Conservation (phyloP, 2,329 filamentous ascomycete genomes). For the Alternaria atra region DNA sequence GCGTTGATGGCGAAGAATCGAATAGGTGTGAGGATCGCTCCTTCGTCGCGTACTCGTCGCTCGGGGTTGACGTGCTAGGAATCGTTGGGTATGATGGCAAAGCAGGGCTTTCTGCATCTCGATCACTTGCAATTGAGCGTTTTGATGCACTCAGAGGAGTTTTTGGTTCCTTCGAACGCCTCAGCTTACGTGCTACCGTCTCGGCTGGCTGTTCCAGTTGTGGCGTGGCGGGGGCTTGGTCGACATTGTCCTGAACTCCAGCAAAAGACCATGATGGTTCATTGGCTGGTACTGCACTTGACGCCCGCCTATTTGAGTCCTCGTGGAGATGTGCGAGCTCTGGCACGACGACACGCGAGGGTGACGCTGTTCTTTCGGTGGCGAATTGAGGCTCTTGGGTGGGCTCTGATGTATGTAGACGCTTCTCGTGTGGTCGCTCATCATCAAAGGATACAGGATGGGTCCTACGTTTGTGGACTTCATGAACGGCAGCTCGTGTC, state of each 20-base stretch:
- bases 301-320: neutral
- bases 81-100: constrained; percentile 34
- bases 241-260: constrained; percentile 56
- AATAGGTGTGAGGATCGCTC: constrained; percentile 49
- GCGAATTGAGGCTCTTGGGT: constrained; percentile 12
- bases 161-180: constrained; percentile 34
- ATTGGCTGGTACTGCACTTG: constrained; percentile 15
- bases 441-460: constrained; percentile 45
- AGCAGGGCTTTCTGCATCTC: constrained; percentile 34
- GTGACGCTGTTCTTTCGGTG: constrained; percentile 14
- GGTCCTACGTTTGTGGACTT: constrained; percentile 46
- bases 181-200: constrained; percentile 19
- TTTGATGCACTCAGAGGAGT: constrained; percentile 25
- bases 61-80: constrained; percentile 30
- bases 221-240: constrained; percentile 57
- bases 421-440: constrained; percentile 47
- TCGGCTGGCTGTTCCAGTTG: constrained; percentile 41
- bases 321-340: constrained; percentile 4
- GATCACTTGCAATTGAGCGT: constrained; percentile 12
- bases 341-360: neutral
- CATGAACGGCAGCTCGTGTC: constrained; percentile 20
- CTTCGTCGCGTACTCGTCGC: constrained; percentile 47
- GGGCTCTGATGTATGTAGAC: constrained; percentile 38
- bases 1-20: constrained; percentile 49
- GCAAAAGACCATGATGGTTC: constrained; percentile 51